These are phyloP conservation scores for Penicillium ochrochloron DNA, from an alignment of 495 filamentous ascomycete species.

Conservation along the genomic window DNA sequence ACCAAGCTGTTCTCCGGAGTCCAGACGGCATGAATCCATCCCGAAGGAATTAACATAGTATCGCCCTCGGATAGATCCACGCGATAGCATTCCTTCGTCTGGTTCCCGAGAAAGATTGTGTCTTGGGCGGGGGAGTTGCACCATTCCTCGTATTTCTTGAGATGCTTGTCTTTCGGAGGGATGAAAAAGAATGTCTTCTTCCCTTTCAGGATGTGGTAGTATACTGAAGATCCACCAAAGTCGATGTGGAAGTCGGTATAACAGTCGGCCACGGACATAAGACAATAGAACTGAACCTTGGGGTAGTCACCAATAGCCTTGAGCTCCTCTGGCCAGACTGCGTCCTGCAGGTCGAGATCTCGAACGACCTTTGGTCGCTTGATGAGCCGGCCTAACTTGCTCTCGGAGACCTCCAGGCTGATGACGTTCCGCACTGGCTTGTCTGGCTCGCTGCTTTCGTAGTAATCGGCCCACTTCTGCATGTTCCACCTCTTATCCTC, in stretches of 20 bases:
- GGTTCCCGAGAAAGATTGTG: slow-evolving; percentile 66
- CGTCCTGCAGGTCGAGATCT: slow-evolving; percentile 72
- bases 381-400: slow-evolving; percentile 66
- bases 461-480: slow-evolving; percentile 75
- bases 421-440: slow-evolving; percentile 77
- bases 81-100: slow-evolving; percentile 75
- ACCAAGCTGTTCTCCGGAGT: slow-evolving; percentile 77
- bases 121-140: slow-evolving; percentile 75
- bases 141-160: slow-evolving; percentile 82
- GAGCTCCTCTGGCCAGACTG: slow-evolving; percentile 70
- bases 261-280: slow-evolving; percentile 81
- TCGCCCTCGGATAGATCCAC: slow-evolving; percentile 75
- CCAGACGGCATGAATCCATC: slow-evolving; percentile 84
- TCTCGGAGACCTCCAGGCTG: slow-evolving; percentile 74
- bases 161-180: slow-evolving; percentile 71
- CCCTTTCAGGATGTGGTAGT: slow-evolving; percentile 77
- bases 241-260: slow-evolving; percentile 85
- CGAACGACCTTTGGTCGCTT: slow-evolving; percentile 71
- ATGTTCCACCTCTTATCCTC: slow-evolving; percentile 73
- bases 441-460: slow-evolving; percentile 62
- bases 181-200: slow-evolving; percentile 83
- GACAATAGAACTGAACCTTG: slow-evolving; percentile 71
- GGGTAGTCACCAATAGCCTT: slow-evolving; percentile 60
- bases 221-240: slow-evolving; percentile 79
- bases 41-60: slow-evolving; percentile 79